Evolutionary conservation across 495 filamentous ascomycete genomes (phyloP).

Genomic region (Aspergillus campestris): DNA sequence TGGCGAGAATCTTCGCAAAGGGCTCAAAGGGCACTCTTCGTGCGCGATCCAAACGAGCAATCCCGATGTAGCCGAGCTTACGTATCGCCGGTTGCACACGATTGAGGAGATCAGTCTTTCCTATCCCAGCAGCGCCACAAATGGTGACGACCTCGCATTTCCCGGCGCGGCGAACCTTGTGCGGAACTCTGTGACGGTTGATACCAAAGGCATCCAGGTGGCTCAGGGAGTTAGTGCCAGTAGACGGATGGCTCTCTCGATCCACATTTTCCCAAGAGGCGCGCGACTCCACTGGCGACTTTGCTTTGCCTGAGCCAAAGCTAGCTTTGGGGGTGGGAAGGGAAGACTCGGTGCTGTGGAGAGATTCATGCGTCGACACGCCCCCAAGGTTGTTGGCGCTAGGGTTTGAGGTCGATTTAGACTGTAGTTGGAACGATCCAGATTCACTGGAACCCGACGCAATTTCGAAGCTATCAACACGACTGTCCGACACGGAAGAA

Average conservation of each 20-base stretch:
- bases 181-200: constrained; percentile 31
- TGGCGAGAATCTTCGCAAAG: constrained; percentile 68
- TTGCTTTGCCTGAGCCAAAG: constrained; percentile 17
- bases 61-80: constrained; percentile 69
- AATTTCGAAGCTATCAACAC: constrained; percentile 43
- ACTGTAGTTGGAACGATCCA: constrained; percentile 40
- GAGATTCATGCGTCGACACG: constrained; percentile 29
- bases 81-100: constrained; percentile 66
- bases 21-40: constrained; percentile 77
- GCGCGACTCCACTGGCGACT: constrained; percentile 32
- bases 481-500: constrained; percentile 50
- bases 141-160: constrained; percentile 74
- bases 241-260: constrained; percentile 25
- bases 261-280: constrained; percentile 30
- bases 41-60: constrained; percentile 77
- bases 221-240: constrained; percentile 17
- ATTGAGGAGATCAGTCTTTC: constrained; percentile 77
- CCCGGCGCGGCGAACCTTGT: constrained; percentile 57
- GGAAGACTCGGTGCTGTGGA: constrained; percentile 27
- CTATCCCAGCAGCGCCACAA: constrained; percentile 65
- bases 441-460: constrained; percentile 45
- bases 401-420: constrained; percentile 31
- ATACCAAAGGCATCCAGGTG: constrained; percentile 24
- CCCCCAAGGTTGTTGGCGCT: constrained; percentile 23
- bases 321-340: constrained; percentile 22